A percentile compares a stretch with the other conserved stretches of the same genome.
These are phyloP conservation scores for Scalesia atractyloides DNA, from an alignment of 129 eudicot genomes.

Conservation along the genomic window DNA sequence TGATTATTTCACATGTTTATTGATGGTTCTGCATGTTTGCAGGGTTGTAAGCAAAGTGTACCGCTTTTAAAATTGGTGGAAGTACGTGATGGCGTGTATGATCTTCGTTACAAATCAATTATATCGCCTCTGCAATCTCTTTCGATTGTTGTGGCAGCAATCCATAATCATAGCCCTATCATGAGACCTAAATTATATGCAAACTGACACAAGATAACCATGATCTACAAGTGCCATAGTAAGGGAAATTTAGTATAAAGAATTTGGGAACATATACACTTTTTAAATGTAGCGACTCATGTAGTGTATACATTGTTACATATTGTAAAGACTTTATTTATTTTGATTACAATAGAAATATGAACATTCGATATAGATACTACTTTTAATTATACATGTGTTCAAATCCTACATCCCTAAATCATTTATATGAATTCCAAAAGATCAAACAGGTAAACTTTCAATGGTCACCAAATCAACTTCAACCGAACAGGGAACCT, in stretches of 20 bases:
- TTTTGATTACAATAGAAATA: not conserved
- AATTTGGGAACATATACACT: not conserved
- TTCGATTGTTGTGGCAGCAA: constrained; percentile 66
- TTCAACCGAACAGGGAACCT: too few species aligned
- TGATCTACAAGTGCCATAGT: not conserved
- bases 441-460: not conserved
- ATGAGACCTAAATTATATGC: constrained; percentile 43
- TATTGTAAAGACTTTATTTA: not conserved
- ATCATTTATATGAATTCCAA: too few species aligned
- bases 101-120: constrained; percentile 48
- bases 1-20: not conserved
- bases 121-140: constrained; percentile 72
- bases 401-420: not conserved
- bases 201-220: constrained; percentile 17
- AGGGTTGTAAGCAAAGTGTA: constrained; percentile 62
- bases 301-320: not conserved
- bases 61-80: constrained; percentile 56
- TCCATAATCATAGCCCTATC: constrained; percentile 48
- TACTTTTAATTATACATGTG: not conserved
- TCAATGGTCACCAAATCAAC: too few species aligned
- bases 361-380: not conserved
- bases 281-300: not conserved
- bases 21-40: constrained; percentile 23
- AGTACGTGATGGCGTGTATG: constrained; percentile 50
- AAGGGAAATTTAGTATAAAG: not conserved